Base-by-base conservation (phyloP, 345 rosid genomes). In the Alliaria petiolata region DNA sequence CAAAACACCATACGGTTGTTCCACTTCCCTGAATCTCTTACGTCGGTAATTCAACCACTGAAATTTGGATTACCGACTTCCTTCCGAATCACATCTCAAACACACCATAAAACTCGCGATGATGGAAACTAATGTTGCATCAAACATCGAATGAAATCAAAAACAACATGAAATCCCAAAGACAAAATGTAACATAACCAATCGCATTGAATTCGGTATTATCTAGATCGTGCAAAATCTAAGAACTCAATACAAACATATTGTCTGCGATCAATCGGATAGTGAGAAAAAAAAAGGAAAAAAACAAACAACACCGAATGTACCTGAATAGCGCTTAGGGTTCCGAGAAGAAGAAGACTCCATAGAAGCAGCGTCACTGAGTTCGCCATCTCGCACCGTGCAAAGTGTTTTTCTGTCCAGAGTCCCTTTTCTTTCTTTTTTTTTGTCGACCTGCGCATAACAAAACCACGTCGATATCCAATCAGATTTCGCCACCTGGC, bases 251-350 rank as follows among this genome's bases (percentile, higher is more conserved):
- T 36, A 11, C n/a, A 6, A 49, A 62, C 10, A 26, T 7, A 43
- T 14, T 17, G 7, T 3, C 34, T 11, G 45, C 8, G 40, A 36
- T 7, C 5, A 11, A 65, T n/a, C 39, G 7, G 39, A 44, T 5
- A 20, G 34, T 20, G 36, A 44, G 22, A 63, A 44, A 16, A 6
- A 12, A 38, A 17, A 36, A 1, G 40, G 17, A 15, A 2, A 17
- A 1, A 7, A 0, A 14, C 5, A 16, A 5, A 9, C 13, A 25
- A 6, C n/a, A n/a, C n/a, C n/a, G n/a, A 49, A 20, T 1, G 43
- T 56, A 87, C 96, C 92, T 88, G 87, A 67, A 78, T 79, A 28
- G 72, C 60, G 39, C 72, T 47, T 40, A 86, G 58, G 70, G 89
- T 75, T 60, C 86, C 90, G 8, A 85, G 60, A 42, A 92, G 78